Evolutionary conservation across 306 rosid species (phyloP).

Genomic region (Mimosa bimucronata): DNA sequence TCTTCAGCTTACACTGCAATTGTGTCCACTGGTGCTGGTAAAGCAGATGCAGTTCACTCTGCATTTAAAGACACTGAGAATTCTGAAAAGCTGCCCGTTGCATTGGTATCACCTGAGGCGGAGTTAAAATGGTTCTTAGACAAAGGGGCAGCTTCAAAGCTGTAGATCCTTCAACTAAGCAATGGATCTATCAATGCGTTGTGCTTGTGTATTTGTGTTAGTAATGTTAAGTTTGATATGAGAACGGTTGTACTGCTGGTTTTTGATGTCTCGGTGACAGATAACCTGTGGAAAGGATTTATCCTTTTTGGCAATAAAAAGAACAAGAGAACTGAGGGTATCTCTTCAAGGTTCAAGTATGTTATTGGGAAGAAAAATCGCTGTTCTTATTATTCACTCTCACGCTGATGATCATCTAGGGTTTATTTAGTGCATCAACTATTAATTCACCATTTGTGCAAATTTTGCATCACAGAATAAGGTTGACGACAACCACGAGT

Average conservation of each 20-base stretch:
- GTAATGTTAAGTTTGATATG: background rate
- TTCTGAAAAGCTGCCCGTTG: conserved; percentile 48
- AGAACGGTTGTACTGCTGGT: conserved; percentile 5
- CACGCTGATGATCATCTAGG: background rate
- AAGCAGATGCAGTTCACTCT: conserved; percentile 52
- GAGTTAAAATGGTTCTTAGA: conserved; percentile 69
- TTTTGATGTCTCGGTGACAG: conserved; percentile 31
- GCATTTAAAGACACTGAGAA: conserved; percentile 46
- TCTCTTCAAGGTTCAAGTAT: background rate
- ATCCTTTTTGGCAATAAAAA: conserved; percentile 38
- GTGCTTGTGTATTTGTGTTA: background rate
- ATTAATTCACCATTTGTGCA: background rate
- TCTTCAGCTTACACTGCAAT: conserved; percentile 60
- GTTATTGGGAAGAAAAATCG: background rate
- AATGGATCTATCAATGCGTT: background rate
- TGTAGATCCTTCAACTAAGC: conserved; percentile 30
- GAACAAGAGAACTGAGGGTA: conserved; percentile 23
- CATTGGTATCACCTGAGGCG: conserved; percentile 55
- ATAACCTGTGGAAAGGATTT: conserved; percentile 7
- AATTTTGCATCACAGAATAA: background rate
- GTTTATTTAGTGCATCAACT: background rate
- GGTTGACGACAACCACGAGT: background rate
- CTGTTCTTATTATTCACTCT: background rate
- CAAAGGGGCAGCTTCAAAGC: conserved; percentile 72
- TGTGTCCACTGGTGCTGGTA: conserved; percentile 57